Base-by-base conservation (phyloP, 2,329 filamentous ascomycete genomes). In the Fusarium ambrosium region DNA sequence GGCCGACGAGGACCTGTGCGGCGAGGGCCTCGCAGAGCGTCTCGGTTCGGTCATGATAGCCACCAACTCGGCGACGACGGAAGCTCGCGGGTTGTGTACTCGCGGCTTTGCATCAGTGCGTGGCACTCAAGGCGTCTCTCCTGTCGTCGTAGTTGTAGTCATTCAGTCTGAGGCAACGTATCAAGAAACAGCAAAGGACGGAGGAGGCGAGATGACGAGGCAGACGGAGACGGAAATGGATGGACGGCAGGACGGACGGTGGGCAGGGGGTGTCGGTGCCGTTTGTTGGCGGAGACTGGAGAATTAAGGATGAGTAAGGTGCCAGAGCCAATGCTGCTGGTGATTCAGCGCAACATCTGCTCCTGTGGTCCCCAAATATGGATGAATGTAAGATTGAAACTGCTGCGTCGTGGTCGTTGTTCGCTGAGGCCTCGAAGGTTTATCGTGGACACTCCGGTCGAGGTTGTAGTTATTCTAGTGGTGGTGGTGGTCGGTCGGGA, bases 1-100 rank as follows among this genome's bases (percentile, higher is more conserved):
- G 58, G 84, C 84, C 48, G 87, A 88, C 64, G 88, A 86, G 66
- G 86, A 83, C 80, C 85, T 83, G 74, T 83, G 81, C 70, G 82
- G 81, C 71, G 81, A 79, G 63, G 77, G 70, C 69, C 78, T 78
- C 68, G 75, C 74, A 70, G 81, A 76, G 70, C 73, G 74, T 78
- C 73, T 76, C 70, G 72, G 77, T 74, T 82, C 80, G 78, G 79
- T 82, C 83, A 85, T 85, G 78, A 75, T 82, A 78, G 77, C 78
- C 79, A 79, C 78, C 77, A 77, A 73, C 77, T 79, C 77, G 76
- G 78, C 81, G 80, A 79, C 81, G 79, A 77, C 70, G 70, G 72
- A 70, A 75, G 75, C 77, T 80, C 77, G 79, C 79, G 71, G 75
- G 62, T 76, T 68, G 64, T 72, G 69, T 64, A 74, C 66, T 41